Evolutionary conservation across 305 asterid genomes (phyloP).

Genomic region (Andrographis paniculata): DNA sequence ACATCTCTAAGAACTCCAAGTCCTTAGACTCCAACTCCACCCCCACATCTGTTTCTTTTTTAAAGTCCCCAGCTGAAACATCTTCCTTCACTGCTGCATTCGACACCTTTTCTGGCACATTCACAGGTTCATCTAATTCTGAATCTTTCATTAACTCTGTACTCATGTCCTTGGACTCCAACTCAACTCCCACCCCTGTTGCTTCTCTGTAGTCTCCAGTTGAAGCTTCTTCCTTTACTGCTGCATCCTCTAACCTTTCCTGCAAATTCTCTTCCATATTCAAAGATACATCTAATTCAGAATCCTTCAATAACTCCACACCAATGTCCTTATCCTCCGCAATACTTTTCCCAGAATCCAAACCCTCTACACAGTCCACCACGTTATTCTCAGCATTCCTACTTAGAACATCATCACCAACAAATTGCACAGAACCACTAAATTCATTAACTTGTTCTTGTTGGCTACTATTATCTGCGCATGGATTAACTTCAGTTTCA

Average conservation of each 20-base stretch:
- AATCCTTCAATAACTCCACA: too few species aligned
- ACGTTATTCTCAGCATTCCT: slow-evolving; percentile 24
- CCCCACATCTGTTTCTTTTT: too few species aligned
- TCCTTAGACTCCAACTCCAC: too few species aligned
- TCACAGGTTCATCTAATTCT: slow-evolving; percentile 21
- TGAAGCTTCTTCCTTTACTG: too few species aligned
- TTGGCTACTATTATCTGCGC: slow-evolving; percentile 18
- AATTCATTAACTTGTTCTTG: slow-evolving; percentile 24
- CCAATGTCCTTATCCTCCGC: slow-evolving; percentile 22
- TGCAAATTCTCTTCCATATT: too few species aligned
- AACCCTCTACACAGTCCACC: slow-evolving; percentile 20
- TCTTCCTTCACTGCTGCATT: slow-evolving; percentile 23
- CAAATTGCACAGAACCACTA: slow-evolving; percentile 2
- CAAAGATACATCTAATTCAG: too few species aligned
- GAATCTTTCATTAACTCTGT: too few species aligned
- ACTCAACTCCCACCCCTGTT: too few species aligned
- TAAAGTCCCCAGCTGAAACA: slow-evolving; percentile 14
- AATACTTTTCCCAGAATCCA: slow-evolving; percentile 16
- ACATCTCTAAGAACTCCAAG: too few species aligned
- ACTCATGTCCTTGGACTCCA: too few species aligned
- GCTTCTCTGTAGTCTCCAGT: too few species aligned
- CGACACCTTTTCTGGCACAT: slow-evolving; percentile 20
- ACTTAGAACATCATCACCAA: slow-evolving; percentile 15
- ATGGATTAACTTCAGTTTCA: slow-evolving; percentile 16
- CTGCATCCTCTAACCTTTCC: too few species aligned